Conservation (phyloP, 257 asterid species). For the Nicotiana tomentosiformis region DNA sequence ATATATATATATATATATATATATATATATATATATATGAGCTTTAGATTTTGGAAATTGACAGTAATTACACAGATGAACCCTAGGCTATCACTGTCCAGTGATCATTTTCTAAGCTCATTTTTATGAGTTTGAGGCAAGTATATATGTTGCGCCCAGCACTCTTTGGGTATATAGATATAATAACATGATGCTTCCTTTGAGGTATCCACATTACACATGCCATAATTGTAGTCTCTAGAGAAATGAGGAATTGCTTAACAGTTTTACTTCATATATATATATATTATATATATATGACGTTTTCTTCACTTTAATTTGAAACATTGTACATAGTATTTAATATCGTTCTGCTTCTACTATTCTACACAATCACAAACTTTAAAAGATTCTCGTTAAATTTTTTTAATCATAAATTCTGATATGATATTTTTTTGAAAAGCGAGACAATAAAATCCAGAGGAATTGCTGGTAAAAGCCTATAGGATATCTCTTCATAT, state of each 20-base stretch:
- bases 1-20: no score
- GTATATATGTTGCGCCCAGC: background rate
- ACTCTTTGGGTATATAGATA: background rate
- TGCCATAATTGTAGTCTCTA: background rate
- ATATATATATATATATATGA: no score
- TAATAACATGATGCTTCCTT: background rate
- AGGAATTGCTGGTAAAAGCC: background rate
- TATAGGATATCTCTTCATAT: background rate
- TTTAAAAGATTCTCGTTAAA: background rate
- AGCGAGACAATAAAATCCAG: background rate
- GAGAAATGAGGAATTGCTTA: background rate
- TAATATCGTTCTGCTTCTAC: background rate
- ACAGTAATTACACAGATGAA: no score
- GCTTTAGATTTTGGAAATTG: no score
- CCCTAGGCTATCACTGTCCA: background rate
- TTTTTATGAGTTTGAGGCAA: background rate
- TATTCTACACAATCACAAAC: background rate
- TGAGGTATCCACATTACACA: background rate
- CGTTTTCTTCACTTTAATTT: background rate
- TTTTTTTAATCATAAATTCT: background rate
- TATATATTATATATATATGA: background rate
- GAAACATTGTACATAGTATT: background rate
- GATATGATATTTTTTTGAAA: background rate
- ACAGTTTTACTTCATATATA: background rate
- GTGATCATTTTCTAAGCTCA: background rate